phyloP scores from a whole-genome alignment of 139 green algal genomes.

The Picocystis salinarum region DNA sequence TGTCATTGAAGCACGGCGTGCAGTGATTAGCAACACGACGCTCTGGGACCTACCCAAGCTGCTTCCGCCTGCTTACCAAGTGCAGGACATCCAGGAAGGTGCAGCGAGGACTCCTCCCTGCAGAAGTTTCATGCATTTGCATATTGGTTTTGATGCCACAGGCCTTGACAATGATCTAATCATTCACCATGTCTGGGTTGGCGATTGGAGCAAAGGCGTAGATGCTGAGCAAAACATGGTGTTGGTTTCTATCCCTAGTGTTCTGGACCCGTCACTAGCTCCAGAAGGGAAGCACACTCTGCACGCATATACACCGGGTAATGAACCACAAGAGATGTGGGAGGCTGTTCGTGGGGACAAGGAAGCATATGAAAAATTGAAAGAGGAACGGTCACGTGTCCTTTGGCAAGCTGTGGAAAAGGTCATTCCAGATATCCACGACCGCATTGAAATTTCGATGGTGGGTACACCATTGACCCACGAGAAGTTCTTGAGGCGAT shows the following conservation, averaged over 20 bases:
- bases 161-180: constrained; percentile 35
- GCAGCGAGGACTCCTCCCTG: constrained; percentile 32
- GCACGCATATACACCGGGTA: constrained; percentile 64
- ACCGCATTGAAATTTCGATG: constrained; percentile 42
- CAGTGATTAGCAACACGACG: constrained; percentile 48
- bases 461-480: constrained; percentile 87
- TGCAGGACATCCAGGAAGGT: constrained; percentile 1
- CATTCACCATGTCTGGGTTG: constrained; percentile 94
- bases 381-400: constrained; percentile 63
- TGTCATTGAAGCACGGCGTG: constrained; percentile 22
- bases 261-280: constrained; percentile 53
- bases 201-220: constrained; percentile 64
- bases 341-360: constrained; percentile 49
- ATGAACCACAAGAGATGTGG: constrained; percentile 81
- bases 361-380: constrained; percentile 65
- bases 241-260: constrained; percentile 61
- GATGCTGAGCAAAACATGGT: constrained; percentile 70
- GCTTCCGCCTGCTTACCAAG: constrained; percentile 33
- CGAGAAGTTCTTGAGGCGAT: constrained; percentile 58
- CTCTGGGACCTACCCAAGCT: constrained; percentile 77
- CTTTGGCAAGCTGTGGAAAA: constrained; percentile 73
- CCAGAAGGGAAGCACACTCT: constrained; percentile 63
- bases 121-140: constrained; percentile 90
- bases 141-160: constrained; percentile 47
- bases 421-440: constrained; percentile 64